phyloP scores from a whole-genome alignment of 345 rosid species.

The Aegle marmelos region DNA sequence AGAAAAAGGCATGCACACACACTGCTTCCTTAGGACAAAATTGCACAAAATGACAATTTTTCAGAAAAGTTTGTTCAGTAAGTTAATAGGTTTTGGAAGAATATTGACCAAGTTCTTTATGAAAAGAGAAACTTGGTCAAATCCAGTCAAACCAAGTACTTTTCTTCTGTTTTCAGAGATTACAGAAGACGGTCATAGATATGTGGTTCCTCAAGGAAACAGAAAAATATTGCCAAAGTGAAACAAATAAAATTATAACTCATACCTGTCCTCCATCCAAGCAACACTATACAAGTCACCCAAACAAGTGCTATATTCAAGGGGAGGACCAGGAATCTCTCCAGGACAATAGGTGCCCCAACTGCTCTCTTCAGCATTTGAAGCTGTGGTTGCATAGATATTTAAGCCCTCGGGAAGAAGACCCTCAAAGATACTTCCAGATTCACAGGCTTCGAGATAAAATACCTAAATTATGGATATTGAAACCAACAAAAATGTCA shows the following conservation, averaged over 20 bases:
- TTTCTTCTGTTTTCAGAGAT: neutral
- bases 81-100: neutral
- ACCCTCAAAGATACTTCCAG: slow-evolving; percentile 98
- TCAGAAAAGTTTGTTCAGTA: neutral
- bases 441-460: slow-evolving; percentile 99
- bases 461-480: slow-evolving; percentile 61
- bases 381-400: slow-evolving; percentile 92
- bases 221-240: neutral
- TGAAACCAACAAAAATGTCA: neutral
- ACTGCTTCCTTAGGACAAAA: neutral
- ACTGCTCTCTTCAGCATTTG: slow-evolving; percentile 94
- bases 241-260: neutral
- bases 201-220: neutral
- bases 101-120: neutral
- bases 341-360: slow-evolving; percentile 99
- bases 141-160: neutral
- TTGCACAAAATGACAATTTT: neutral
- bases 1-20: neutral
- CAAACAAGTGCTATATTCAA: slow-evolving; percentile 89
- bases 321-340: slow-evolving; percentile 84
- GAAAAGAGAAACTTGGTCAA: neutral
- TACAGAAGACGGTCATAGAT: neutral
- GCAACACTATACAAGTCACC: slow-evolving; percentile 97
- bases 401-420: slow-evolving; percentile 88
- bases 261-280: slow-evolving; percentile 99